phyloP scores from a whole-genome alignment of 2,329 filamentous ascomycete genomes.

The Onygenales sp. region DNA sequence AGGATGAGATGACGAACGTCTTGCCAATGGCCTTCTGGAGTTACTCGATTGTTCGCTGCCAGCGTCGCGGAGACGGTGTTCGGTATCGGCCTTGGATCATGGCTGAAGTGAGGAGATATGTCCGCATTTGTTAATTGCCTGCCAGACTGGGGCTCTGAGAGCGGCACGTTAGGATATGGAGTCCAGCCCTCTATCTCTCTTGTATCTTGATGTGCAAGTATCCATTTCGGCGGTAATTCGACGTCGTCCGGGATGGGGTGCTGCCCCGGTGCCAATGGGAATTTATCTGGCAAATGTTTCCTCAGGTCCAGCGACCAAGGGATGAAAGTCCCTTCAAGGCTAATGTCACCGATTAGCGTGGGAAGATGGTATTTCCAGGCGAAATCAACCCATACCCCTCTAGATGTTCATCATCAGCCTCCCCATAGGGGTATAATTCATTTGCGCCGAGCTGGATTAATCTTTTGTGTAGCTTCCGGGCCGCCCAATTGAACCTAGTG shows the following conservation, averaged over 20 bases:
- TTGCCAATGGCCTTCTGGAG: constrained; percentile 74
- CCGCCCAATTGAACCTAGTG: constrained; percentile 80
- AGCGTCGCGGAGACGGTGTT: constrained; percentile 50
- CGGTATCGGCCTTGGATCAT: constrained; percentile 49
- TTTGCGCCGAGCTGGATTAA: constrained; percentile 73
- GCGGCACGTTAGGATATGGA: neutral
- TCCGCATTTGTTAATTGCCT: constrained; percentile 4
- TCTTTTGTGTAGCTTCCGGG: constrained; percentile 76
- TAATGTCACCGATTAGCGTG: constrained; percentile 23
- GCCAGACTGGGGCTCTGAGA: neutral
- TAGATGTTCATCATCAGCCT: constrained; percentile 87
- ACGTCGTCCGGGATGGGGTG: constrained; percentile 64
- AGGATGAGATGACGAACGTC: constrained; percentile 79
- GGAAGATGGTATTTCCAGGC: neutral
- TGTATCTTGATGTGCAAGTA: constrained; percentile 26
- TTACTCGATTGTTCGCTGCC: constrained; percentile 60
- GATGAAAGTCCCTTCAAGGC: constrained; percentile 72
- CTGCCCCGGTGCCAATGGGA: constrained; percentile 59
- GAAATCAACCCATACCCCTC: constrained; percentile 58
- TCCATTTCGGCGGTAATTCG: constrained; percentile 67
- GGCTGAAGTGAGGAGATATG: neutral
- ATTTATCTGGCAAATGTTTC: constrained; percentile 54
- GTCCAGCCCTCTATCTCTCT: constrained; percentile 6
- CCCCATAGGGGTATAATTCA: constrained; percentile 66
- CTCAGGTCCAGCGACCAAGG: constrained; percentile 65